phyloP scores from a whole-genome alignment of 192 early-diverging fungal genomes.

The Backusella australiensis region DNA sequence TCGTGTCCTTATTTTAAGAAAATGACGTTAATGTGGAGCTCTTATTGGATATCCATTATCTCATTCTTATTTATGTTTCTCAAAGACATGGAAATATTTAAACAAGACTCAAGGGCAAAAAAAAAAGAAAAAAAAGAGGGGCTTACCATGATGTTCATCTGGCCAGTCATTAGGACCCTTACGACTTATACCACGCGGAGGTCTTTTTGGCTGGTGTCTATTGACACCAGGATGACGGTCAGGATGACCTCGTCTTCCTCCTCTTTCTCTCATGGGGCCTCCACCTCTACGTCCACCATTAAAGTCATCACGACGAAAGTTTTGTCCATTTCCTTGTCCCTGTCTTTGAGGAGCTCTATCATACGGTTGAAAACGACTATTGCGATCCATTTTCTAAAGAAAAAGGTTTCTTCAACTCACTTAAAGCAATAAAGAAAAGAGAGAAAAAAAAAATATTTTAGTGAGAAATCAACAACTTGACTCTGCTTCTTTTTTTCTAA shows the following conservation, averaged over 20 bases:
- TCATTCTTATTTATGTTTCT: background rate
- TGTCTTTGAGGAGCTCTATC: constrained; percentile 12
- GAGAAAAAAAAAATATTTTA: too few species aligned
- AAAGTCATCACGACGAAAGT: constrained; percentile 16
- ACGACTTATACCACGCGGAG: background rate
- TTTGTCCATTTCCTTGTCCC: background rate
- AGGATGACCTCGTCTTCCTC: constrained; percentile 5
- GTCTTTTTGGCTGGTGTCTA: constrained; percentile 8
- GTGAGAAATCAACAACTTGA: too few species aligned
- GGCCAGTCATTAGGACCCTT: background rate
- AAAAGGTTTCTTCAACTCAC: background rate
- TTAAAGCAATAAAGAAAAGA: too few species aligned
- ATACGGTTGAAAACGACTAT: constrained; percentile 13
- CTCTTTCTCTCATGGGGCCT: background rate
- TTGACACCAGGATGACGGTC: background rate
- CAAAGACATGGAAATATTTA: background rate
- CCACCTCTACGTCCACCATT: background rate
- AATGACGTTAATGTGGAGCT: background rate
- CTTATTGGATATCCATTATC: background rate
- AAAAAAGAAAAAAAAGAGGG: too few species aligned
- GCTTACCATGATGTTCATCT: constrained; percentile 16
- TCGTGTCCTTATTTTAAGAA: constrained; percentile 1
- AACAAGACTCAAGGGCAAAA: background rate
- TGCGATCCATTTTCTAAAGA: constrained; percentile 4
- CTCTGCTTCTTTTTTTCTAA: too few species aligned